Evolutionary conservation across 2,329 filamentous ascomycete species (phyloP), one percentile per base, ranked within the genome.

Genomic region (Plenodomus biglobosus): DNA sequence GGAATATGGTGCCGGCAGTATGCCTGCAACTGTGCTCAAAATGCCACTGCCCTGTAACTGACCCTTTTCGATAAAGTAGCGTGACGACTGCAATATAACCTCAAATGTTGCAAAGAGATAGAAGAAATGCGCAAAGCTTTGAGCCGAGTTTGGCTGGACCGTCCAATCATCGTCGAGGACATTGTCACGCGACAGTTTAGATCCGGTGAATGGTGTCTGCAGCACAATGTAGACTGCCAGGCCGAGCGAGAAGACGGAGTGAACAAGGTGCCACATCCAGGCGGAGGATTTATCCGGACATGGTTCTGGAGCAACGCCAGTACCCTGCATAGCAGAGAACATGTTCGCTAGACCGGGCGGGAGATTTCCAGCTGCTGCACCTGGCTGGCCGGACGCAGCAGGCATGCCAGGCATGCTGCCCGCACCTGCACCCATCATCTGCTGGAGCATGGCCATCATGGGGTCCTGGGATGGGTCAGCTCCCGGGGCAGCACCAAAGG

Each of bases 51-150:
- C 81, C 51, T 81, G 81, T 38, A 80, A 67, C 51, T 73, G 73
- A 21, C 80, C 80, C 58, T 82, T 83, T 60, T 90, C 87, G 42
- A 90, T 65, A 58, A 90, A 84, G 67, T 86, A 88, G 19, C 88
- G 78, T 22, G 82, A 85, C 1, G 84, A 86, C 55, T 92, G 82
- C 54, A 92, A 75, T 44, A 89, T 68, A 10, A 89, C 79, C 74
- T 94, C 88, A 24, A 83, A 85, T 0, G 88, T 90, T 5, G 87
- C 85, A 66, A 92, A 94, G n/a, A 88, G 80, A 76, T 85, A 90
- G 71, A 92, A 91, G 72, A 91, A 86, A 52, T 79, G 78, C 38
- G 75, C 75, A 35, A 76, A 75, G 30, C 69, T 62, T 40, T 72
- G 71, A 15, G 72, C 67, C 22, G 76, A 70, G 1, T 62, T 64